These are phyloP conservation scores for Xylariales sp. DNA, from an alignment of 2,329 filamentous ascomycete genomes.

Conservation along the genomic window DNA sequence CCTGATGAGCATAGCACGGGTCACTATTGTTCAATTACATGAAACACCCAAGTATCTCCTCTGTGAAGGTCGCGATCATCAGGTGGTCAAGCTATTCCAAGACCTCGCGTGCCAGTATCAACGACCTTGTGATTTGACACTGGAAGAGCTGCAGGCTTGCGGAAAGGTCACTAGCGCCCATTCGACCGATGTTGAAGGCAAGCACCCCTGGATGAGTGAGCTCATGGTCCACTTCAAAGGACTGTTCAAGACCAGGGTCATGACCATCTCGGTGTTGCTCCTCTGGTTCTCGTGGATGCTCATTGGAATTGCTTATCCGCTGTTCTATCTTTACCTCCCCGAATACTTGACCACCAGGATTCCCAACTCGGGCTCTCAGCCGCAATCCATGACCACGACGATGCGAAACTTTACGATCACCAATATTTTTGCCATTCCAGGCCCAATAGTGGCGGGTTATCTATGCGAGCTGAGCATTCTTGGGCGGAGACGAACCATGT, in stretches of 20 bases:
- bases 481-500: constrained; percentile 61
- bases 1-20: constrained; percentile 46
- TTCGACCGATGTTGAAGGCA: constrained; percentile 28
- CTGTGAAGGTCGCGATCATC: constrained; percentile 43
- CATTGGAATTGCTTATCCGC: constrained; percentile 68
- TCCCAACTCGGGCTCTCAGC: background rate
- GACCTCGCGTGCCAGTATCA: constrained; percentile 32
- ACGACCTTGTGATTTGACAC: constrained; percentile 34
- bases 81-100: constrained; percentile 40
- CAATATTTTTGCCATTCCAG: constrained; percentile 63
- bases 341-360: background rate
- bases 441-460: constrained; percentile 63
- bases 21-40: constrained; percentile 48
- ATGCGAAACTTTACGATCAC: constrained; percentile 72
- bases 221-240: constrained; percentile 54
- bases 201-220: constrained; percentile 26
- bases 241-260: constrained; percentile 57
- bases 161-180: constrained; percentile 37
- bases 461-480: constrained; percentile 56
- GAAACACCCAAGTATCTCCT: constrained; percentile 59
- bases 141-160: constrained; percentile 40
- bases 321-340: constrained; percentile 69
- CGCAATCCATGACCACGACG: constrained; percentile 37
- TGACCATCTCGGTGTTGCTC: constrained; percentile 56
- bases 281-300: constrained; percentile 67